Conservation (phyloP, 129 eudicot genomes). For the Escallonia rubra region DNA sequence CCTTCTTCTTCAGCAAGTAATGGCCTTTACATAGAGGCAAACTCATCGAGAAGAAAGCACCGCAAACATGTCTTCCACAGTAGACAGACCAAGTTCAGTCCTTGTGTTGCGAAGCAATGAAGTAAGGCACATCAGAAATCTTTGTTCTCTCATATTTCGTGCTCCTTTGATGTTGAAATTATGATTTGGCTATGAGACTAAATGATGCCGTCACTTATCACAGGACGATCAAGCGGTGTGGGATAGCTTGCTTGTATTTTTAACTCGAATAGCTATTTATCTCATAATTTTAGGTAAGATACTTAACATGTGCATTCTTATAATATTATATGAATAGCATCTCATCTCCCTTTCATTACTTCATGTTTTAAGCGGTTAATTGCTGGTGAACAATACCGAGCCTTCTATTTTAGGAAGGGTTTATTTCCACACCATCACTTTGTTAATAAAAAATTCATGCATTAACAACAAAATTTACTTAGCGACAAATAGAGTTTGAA, state of each 20-base stretch:
- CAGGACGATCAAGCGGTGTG: constrained; percentile 8
- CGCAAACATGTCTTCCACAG: neutral
- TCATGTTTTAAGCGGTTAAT: too few relatives aligned
- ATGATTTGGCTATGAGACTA: neutral
- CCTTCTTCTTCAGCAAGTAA: neutral
- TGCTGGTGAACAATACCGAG: too few relatives aligned
- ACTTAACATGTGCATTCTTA: neutral
- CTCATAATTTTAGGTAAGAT: constrained; percentile 6
- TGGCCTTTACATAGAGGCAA: neutral
- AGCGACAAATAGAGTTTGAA: too few relatives aligned
- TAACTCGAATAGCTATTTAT: constrained; percentile 5
- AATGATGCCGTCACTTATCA: neutral
- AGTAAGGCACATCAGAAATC: neutral
- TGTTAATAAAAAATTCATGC: too few relatives aligned
- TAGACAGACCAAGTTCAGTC: neutral
- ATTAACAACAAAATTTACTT: neutral
- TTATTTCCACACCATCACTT: neutral
- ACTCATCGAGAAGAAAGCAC: neutral
- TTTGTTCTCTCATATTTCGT: too few relatives aligned
- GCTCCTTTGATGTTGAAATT: neutral
- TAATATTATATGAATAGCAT: too few relatives aligned
- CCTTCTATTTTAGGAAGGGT: neutral
- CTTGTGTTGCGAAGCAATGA: neutral
- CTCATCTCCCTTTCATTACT: too few relatives aligned
- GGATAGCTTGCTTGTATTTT: neutral